Evolutionary conservation across 148 eudicot genomes (phyloP).

Genomic region (Tetragonia tetragonoides): DNA sequence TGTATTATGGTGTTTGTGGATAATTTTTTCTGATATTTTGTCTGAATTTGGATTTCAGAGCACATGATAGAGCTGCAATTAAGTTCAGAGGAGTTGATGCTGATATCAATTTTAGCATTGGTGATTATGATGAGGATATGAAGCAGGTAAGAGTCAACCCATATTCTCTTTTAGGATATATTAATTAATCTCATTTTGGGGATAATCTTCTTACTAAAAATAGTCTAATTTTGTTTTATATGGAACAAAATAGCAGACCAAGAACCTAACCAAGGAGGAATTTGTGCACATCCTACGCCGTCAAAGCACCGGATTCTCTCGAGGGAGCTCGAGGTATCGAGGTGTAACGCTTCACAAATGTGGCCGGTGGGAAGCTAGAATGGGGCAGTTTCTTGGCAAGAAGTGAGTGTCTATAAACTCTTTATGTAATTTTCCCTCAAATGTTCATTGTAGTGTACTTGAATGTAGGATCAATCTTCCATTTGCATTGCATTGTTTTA

Average conservation of each 20-base stretch:
- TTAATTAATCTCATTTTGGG: too few relatives aligned
- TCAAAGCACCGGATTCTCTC: conserved; percentile 71
- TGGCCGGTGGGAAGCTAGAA: conserved; percentile 90
- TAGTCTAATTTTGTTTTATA: background rate
- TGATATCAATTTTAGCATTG: conserved; percentile 65
- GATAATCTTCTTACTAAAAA: conserved; percentile 8
- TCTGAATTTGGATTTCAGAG: conserved; percentile 41
- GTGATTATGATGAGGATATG: conserved; percentile 82
- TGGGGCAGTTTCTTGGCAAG: conserved; percentile 80
- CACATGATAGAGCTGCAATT: conserved; percentile 88
- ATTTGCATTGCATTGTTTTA: background rate
- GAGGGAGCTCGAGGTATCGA: conserved; percentile 77
- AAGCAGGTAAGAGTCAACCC: conserved; percentile 43
- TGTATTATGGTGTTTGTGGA: background rate
- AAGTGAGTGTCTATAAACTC: conserved; percentile 38
- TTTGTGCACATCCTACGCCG: conserved; percentile 88
- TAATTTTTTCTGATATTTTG: conserved; percentile 15
- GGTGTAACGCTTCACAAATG: conserved; percentile 85
- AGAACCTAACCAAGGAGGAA: conserved; percentile 64
- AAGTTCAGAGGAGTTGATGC: conserved; percentile 91
- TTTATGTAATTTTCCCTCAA: background rate
- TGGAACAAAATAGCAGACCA: conserved; percentile 40
- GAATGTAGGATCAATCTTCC: background rate
- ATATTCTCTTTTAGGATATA: background rate
- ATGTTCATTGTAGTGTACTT: background rate